Evolutionary conservation across 2,329 filamentous ascomycete genomes (phyloP), one percentile per base, ranked within the genome.

Genomic region (Byssothecium circinans): DNA sequence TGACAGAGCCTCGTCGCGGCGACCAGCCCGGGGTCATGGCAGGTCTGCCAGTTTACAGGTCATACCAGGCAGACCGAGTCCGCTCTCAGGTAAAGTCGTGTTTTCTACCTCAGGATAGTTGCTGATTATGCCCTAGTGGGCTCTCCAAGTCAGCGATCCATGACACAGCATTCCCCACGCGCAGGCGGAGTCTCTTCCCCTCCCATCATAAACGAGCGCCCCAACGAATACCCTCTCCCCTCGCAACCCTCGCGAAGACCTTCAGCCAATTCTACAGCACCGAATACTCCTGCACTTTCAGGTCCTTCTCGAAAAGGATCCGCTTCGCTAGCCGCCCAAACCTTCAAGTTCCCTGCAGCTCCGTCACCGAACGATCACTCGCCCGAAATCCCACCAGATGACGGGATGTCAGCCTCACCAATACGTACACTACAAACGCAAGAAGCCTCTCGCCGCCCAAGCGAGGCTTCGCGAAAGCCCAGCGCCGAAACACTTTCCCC

Each of bases 11-110:
- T 46, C 54, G 27, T 50, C 58, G 3, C 64, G 66, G 42, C 78
- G 82, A 43, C 80, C 82, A 17, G 66, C 64, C 15, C 83, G 83
- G 58, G 82, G 85, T 4, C 91, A 96, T 75, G 83, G 79, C 39
- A 81, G 91, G 43, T 90, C 90, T 30, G 83, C 89, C 19, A 96
- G 91, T 74, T 74, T 95, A 50, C 91, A 95, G 68, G 86, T 92
- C 56, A 67, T 83, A 53, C 76, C 84, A 38, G 78, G 66, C 43
- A 56, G 64, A 22, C 67, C 63, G 37, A 67, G 55, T 42, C 58
- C 62, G n/a, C 67, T 66, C 52, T 58, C 65, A 58, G 61, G 65
- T 65, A 66, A 38, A 41, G 20, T 18, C 36, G 29, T 14, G 38
- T 19, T 41, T 45, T 18, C 25, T 27, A 15, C 11, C 17, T 41